These are phyloP conservation scores for Colletotrichum liriopes DNA, from an alignment of 2,329 filamentous ascomycete genomes.

Conservation along the genomic window DNA sequence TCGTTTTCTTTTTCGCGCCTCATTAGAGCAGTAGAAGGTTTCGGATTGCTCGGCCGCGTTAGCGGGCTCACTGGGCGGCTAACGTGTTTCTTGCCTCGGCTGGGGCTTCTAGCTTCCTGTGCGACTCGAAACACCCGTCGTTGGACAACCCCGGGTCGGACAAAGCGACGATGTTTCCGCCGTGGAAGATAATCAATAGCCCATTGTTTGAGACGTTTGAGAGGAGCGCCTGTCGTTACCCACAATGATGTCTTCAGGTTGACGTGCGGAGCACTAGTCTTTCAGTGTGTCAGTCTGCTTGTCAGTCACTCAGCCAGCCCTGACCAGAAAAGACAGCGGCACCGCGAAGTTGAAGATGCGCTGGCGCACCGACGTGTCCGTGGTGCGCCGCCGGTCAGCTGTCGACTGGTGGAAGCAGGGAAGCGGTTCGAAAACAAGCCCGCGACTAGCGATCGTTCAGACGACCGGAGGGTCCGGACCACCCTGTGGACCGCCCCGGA, in stretches of 20 bases:
- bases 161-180: background rate
- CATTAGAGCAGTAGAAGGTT: background rate
- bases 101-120: background rate
- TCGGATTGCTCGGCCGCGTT: background rate
- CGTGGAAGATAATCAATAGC: background rate
- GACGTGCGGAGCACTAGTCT: background rate
- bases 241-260: background rate
- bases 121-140: background rate
- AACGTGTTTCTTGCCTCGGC: slow-evolving; percentile 15
- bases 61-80: background rate
- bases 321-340: background rate
- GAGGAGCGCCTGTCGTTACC: background rate
- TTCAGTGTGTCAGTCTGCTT: background rate
- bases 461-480: slow-evolving; percentile 3
- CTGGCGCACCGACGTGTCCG: slow-evolving; percentile 7
- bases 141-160: background rate
- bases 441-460: slow-evolving; percentile 5
- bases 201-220: slow-evolving; percentile 6
- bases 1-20: background rate
- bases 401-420: slow-evolving; percentile 6
- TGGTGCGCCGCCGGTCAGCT: slow-evolving; percentile 7
- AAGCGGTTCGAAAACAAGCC: background rate
- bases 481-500: background rate
- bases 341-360: background rate
- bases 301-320: background rate